These are phyloP conservation scores for Kregervanrija delftensis DNA, from an alignment of 805 yeast species.

Conservation along the genomic window DNA sequence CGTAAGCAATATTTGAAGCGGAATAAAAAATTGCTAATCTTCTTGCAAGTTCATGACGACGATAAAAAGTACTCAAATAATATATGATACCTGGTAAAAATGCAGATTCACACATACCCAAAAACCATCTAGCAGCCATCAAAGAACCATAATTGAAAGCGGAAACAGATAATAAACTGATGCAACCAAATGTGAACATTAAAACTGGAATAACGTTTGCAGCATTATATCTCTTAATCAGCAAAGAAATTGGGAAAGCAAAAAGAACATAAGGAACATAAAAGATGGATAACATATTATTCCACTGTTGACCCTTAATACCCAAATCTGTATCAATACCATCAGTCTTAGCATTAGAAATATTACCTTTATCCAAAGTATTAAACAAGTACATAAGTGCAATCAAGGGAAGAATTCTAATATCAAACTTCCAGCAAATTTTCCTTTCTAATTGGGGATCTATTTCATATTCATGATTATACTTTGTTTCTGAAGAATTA, in stretches of 20 bases:
- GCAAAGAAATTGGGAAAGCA: constrained; percentile 36
- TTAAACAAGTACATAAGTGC: constrained; percentile 42
- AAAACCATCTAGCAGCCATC: constrained; percentile 30
- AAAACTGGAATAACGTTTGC: constrained; percentile 38
- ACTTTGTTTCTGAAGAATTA: no score
- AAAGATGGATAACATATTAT: constrained; percentile 37
- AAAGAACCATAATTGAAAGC: constrained; percentile 34
- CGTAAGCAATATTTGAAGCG: constrained; percentile 27
- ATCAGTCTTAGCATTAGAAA: constrained; percentile 43
- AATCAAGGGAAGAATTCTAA: constrained; percentile 36
- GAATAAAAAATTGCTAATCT: constrained; percentile 32
- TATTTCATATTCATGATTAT: background rate
- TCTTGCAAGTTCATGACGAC: constrained; percentile 32
- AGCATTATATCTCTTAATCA: constrained; percentile 36
- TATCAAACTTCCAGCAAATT: constrained; percentile 36
- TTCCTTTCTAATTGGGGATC: constrained; percentile 22
- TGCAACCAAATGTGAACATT: constrained; percentile 39
- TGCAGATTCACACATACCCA: constrained; percentile 32
- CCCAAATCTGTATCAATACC: constrained; percentile 36
- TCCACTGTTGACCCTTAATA: constrained; percentile 37
- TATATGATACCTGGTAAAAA: constrained; percentile 34
- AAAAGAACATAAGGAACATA: constrained; percentile 39
- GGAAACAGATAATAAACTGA: constrained; percentile 32
- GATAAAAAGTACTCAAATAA: constrained; percentile 31
- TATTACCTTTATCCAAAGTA: constrained; percentile 43